Evolutionary conservation across 164 flowering plant genomes (phyloP).

Genomic region (Aristolochia contorta): DNA sequence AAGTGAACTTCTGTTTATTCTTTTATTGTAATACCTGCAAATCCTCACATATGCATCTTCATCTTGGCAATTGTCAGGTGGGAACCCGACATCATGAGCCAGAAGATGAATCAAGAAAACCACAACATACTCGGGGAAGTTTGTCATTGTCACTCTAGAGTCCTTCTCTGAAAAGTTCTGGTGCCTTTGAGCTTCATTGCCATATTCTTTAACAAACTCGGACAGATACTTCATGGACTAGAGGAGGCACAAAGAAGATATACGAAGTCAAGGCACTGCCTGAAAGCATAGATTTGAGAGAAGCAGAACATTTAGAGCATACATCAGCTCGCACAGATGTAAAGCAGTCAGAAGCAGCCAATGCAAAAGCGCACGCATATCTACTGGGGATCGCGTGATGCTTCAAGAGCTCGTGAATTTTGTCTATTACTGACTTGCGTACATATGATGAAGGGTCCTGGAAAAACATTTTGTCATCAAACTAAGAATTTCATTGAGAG

Average conservation of each 20-base stretch:
- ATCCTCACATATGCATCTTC: constrained; percentile 43
- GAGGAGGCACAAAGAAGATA: constrained; percentile 5
- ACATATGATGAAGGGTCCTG: constrained; percentile 57
- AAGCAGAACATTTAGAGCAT: constrained; percentile 12
- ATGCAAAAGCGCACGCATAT: constrained; percentile 85
- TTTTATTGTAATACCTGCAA: constrained; percentile 38
- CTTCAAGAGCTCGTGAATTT: constrained; percentile 54
- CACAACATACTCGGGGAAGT: constrained; percentile 54
- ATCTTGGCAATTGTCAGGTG: constrained; percentile 38
- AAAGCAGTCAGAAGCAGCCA: constrained; percentile 47
- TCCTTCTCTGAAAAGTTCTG: constrained; percentile 23
- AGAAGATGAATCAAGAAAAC: constrained; percentile 77
- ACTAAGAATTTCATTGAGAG: no score
- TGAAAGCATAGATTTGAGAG: neutral
- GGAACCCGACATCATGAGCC: constrained; percentile 67
- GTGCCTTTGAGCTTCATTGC: constrained; percentile 34
- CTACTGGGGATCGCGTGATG: constrained; percentile 46
- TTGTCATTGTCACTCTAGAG: constrained; percentile 29
- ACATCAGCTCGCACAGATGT: constrained; percentile 51
- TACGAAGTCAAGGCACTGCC: neutral
- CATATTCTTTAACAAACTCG: constrained; percentile 51
- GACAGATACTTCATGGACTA: constrained; percentile 61
- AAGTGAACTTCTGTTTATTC: neutral
- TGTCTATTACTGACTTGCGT: constrained; percentile 42
- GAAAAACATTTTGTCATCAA: neutral